Base-by-base conservation (phyloP, 1,284 basidiomycete genomes). In the Cryptococcus deneoformans region DNA sequence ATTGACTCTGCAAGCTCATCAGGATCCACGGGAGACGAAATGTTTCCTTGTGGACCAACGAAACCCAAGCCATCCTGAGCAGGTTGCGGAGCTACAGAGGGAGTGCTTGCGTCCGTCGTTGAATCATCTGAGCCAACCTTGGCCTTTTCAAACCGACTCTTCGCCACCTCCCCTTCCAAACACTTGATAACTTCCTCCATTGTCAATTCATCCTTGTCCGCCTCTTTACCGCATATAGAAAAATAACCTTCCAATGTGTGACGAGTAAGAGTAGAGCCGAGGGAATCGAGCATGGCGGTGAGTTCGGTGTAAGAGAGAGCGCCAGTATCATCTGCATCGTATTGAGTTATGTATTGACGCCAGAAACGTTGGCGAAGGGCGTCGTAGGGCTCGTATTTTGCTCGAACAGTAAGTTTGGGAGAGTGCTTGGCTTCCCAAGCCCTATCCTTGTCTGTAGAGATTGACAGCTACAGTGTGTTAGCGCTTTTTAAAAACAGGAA, bases 201-300 rank as follows among this genome's bases (percentile, higher is more conserved):
- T 0, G 87, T 88, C 46, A 99, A 79, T 66, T 90, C 87, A 61
- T 88, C 92, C 48, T 68, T 70, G 4, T 84, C 82, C 0, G 86
- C 82, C 7, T 83, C 80, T 79, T 92, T 91, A 64, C 82, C 82
- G 70, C 82, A 84, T 6, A 84, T 82, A 7, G 80, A 84, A 78
- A 88, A 98, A 82, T 93, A 95, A 6, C 83, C 82, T 64, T 88
- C 83, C 61, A 94, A 80, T 1, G 95, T 99, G 50, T 85, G 81
- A 0, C 77, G 79, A 3, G 90, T 90, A 42, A 99, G 84, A 0
- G 95, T 98, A 2, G 92, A 95, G 3, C 94, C 93, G 36, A 99
- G 85, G 5, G 93, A 96, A 79, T 97, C 93, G 52, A 99, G 87
- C 91, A 98, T 95, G n/a, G 90, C 89, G 0, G 88, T 88, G 29